Conservation (phyloP, 225 moss, liverwort and hornwort genomes). For the Bryum argenteum region DNA sequence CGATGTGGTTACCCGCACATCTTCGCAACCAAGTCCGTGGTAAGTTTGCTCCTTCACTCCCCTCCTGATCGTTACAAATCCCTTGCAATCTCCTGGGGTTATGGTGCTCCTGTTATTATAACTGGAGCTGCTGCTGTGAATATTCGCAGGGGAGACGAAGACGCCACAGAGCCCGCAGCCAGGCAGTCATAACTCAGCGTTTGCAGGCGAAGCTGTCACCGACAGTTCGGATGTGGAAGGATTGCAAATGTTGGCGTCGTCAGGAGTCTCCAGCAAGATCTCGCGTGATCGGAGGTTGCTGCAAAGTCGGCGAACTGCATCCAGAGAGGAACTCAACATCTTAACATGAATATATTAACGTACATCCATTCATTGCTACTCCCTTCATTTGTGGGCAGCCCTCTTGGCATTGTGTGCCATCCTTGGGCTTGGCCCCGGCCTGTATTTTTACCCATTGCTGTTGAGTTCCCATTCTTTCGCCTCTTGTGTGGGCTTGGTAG, state of each 20-base stretch:
- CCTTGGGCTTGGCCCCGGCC: constrained; percentile 21
- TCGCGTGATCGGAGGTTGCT: constrained; percentile 52
- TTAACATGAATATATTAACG: constrained; percentile 12
- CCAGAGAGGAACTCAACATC: constrained; percentile 54
- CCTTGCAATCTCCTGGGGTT: no score
- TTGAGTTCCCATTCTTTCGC: constrained; percentile 53
- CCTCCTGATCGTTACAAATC: neutral
- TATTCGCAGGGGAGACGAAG: constrained; percentile 55
- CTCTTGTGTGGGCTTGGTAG: constrained; percentile 29
- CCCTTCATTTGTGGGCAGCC: constrained; percentile 28
- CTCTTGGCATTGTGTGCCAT: constrained; percentile 30
- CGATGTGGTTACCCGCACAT: constrained; percentile 51
- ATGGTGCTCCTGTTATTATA: neutral
- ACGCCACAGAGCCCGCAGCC: constrained; percentile 65
- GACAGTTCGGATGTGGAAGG: constrained; percentile 39
- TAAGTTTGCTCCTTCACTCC: constrained; percentile 34
- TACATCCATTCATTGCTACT: constrained; percentile 21
- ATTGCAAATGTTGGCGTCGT: constrained; percentile 56
- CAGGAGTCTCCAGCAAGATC: constrained; percentile 52
- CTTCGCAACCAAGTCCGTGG: constrained; percentile 55
- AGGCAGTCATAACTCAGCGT: constrained; percentile 40
- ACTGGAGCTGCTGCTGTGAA: constrained; percentile 6
- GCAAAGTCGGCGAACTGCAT: constrained; percentile 56
- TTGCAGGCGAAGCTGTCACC: constrained; percentile 37
- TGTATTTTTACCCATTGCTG: constrained; percentile 54